Evolutionary conservation across 2,329 filamentous ascomycete species (phyloP), one percentile per base, ranked within the genome.

Genomic region (Penicillium sp.): DNA sequence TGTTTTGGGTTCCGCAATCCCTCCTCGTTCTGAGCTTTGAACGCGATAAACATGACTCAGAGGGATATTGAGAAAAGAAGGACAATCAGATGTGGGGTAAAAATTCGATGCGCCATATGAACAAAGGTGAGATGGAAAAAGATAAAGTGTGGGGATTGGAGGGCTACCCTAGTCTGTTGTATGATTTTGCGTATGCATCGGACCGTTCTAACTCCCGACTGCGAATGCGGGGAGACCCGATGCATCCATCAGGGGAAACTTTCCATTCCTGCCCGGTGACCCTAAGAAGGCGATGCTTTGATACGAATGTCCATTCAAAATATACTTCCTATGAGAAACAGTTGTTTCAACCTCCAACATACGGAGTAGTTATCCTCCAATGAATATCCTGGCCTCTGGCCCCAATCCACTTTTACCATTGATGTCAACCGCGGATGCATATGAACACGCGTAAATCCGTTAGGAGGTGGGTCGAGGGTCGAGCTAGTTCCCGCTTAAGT

Each of bases 1-100:
- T 44, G 49, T 13, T 60, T 61, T 13, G 58, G 59, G 23, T 54
- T 59, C 15, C 50, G 55, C 25, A 56, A 49, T 16, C 32, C 51
- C 32, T 48, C 23, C 27, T 57, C 48, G 4, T 47, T 23, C 35
- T 55, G 51, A 12, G 57, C 48, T 13, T 59, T 56, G 27, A 59
- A 59, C 3, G 57, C 44, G 34, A 59, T 46, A 37, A 59, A 59
- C 57, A 59, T 59, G 48, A 6, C 34, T 10, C 15, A n/a, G 21
- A 35, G 13, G 12, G 25, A 47, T 37, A 2, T 37, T 16, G n/a
- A n/a, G 7, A 10, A 40, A 16, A 40, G 21, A 40, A 15, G 13
- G 16, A 9, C 13, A 40, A 40, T 25, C 38, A 25, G 38, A 40
- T 40, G 38, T 13, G 38, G 38, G 38, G 21, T 40, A 40, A 25